A percentile compares a stretch with the other conserved stretches of the same genome.
These are phyloP conservation scores for Cytospora schulzeri DNA, from an alignment of 2,329 filamentous ascomycete species.

Conservation along the genomic window DNA sequence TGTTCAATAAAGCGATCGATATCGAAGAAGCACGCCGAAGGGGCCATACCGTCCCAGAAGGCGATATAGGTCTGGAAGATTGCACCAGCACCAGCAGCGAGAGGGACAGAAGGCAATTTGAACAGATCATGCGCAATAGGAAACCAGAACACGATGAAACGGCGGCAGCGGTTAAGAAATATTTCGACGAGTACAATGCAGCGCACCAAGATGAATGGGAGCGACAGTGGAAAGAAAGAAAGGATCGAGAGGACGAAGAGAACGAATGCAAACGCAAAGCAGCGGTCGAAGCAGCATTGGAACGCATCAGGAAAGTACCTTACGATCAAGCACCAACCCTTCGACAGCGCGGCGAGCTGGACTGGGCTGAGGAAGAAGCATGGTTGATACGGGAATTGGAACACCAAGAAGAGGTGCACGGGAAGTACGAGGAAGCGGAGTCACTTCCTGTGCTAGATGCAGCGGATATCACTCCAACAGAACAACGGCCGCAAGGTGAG, in stretches of 20 bases:
- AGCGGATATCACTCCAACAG: not conserved
- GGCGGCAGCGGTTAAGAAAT: not conserved
- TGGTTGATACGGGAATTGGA: not conserved
- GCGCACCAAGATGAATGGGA: not conserved
- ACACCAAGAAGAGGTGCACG: not conserved
- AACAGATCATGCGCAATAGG: not conserved
- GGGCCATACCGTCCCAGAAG: not conserved
- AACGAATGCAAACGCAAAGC: not conserved
- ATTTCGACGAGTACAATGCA: not conserved
- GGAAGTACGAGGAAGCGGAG: too few relatives aligned
- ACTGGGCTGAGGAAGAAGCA: not conserved
- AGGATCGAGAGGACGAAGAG: not conserved
- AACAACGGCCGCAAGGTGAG: not conserved
- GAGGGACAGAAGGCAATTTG: not conserved
- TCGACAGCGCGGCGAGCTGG: not conserved
- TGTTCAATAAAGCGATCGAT: not conserved
- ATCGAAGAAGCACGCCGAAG: not conserved
- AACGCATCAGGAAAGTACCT: not conserved
- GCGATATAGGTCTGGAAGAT: not conserved
- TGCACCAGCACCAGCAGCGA: not conserved
- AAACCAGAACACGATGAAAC: not conserved
- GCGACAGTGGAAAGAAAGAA: not conserved
- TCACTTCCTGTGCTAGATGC: not conserved
- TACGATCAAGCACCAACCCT: not conserved
- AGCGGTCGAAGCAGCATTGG: not conserved